Evolutionary conservation across 2,329 filamentous ascomycete genomes (phyloP), one percentile per base, ranked within the genome.

Genomic region (Colletotrichum phormii): DNA sequence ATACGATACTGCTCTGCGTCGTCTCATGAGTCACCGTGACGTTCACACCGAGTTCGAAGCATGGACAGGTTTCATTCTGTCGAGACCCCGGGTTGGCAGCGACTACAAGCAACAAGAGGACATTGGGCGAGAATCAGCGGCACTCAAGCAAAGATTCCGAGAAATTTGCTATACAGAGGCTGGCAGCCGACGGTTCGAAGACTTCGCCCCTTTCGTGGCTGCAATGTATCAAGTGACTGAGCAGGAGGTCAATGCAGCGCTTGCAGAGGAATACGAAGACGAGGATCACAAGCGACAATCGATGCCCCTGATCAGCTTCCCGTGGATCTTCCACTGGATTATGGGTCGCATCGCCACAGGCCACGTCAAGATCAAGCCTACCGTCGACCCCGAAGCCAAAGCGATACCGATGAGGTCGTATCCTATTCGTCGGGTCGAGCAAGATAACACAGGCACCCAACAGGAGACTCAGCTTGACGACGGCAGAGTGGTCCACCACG

Each of bases 21-120:
- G 95, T 0, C 87, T 98, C 67, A 95, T 98, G 91, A 92, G 91
- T 1, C 95, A 98, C 77, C 91, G 95, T 76, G 93, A 93, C 55
- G 93, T 98, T 68, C 83, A 85, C 22, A 97, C 94, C 0, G 97
- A 99, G 78, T 98, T 98, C 76, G 97, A 99, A 81, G 89, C 97
- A 12, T 98, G 93, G 91, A 93, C 95, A 0, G 92, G 94, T 0
- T 98, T 98, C 80, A 90, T 95, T 2, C 86, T 98, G 71, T 88
- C 89, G 1, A 94, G 93, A 78, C 93, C 94, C 9, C 88, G 90
- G 0, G 88, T 94, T 31, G 91, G 89, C 42, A 89, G 88, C 9
- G 94, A 97, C 75, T 98, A 97, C 84, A 97, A 97, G 78, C 90
- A 95, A 60, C 92, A 95, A 61, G 96, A 99, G 81, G 92, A 94